A percentile compares a stretch with the other conserved stretches of the same genome.
Evolutionary conservation across 2,329 filamentous ascomycete species (phyloP).

Genomic region (Ceratocystis papillata): DNA sequence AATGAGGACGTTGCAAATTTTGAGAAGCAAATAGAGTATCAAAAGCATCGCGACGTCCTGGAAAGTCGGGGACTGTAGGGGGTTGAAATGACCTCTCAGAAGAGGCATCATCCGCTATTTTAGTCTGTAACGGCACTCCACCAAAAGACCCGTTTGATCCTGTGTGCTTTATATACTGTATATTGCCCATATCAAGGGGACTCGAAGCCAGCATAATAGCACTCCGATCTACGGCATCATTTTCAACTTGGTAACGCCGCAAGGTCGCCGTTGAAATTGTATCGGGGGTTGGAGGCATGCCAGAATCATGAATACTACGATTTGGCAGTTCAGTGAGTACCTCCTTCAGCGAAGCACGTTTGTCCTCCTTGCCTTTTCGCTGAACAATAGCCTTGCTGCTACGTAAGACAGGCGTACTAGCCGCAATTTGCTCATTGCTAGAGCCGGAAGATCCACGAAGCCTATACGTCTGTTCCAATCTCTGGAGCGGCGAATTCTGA

Average conservation of each 20-base stretch:
- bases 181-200: neutral
- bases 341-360: constrained; percentile 38
- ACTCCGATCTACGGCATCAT: constrained; percentile 32
- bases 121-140: constrained; percentile 18
- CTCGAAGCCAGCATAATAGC: constrained; percentile 15
- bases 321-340: constrained; percentile 39
- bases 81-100: constrained; percentile 27
- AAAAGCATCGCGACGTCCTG: constrained; percentile 29
- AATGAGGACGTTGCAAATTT: constrained; percentile 35
- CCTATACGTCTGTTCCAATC: constrained; percentile 34
- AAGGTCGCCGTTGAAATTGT: constrained; percentile 49
- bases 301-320: constrained; percentile 36
- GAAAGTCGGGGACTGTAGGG: constrained; percentile 29
- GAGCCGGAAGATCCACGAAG: constrained; percentile 24
- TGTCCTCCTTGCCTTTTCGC: constrained; percentile 33
- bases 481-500: constrained; percentile 41
- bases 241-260: constrained; percentile 40
- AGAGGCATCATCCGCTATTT: constrained; percentile 13
- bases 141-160: constrained; percentile 23
- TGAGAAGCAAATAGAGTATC: constrained; percentile 29
- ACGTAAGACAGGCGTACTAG: constrained; percentile 27
- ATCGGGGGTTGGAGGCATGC: constrained; percentile 48
- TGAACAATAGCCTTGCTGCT: constrained; percentile 29
- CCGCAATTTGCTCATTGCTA: constrained; percentile 28
- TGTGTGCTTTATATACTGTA: constrained; percentile 22